These are phyloP conservation scores for Cucurbita moschata DNA, from an alignment of 306 rosid species.

Conservation along the genomic window DNA sequence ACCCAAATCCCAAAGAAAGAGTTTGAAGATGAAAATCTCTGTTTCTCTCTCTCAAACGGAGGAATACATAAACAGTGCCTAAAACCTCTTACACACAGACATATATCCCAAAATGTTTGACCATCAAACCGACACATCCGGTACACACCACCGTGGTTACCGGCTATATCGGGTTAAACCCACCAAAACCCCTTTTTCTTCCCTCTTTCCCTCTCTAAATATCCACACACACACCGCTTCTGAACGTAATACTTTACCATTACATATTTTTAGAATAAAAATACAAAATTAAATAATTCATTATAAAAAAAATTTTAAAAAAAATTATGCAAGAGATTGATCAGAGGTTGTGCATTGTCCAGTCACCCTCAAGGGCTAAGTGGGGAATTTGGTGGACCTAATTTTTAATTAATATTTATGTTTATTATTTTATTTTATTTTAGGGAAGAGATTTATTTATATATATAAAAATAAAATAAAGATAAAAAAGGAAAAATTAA, in stretches of 20 bases:
- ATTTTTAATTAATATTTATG: neutral
- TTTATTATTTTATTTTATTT: neutral
- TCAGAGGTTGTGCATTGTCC: neutral
- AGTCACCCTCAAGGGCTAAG: neutral
- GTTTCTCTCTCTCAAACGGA: too few relatives aligned
- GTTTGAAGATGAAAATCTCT: too few relatives aligned
- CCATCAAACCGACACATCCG: constrained; percentile 50
- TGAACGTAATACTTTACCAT: constrained; percentile 2
- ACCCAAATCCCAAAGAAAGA: neutral
- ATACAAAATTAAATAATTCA: too few relatives aligned
- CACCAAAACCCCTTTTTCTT: neutral
- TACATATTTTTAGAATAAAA: too few relatives aligned
- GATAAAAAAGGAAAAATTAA: neutral
- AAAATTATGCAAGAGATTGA: neutral
- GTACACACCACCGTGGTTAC: constrained; percentile 23
- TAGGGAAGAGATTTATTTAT: neutral
- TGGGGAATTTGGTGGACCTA: constrained; percentile 6
- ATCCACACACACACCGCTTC: constrained; percentile 26
- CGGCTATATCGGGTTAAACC: constrained; percentile 21
- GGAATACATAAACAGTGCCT: constrained; percentile 31
- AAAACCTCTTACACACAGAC: constrained; percentile 35
- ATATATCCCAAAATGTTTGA: constrained; percentile 19
- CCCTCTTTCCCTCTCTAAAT: neutral
- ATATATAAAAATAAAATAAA: neutral
- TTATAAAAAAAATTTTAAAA: too few relatives aligned